A percentile compares a stretch with the other conserved stretches of the same genome.
phyloP scores from a whole-genome alignment of 2,329 filamentous ascomycete species.

The Pleoardoris graminearum region DNA sequence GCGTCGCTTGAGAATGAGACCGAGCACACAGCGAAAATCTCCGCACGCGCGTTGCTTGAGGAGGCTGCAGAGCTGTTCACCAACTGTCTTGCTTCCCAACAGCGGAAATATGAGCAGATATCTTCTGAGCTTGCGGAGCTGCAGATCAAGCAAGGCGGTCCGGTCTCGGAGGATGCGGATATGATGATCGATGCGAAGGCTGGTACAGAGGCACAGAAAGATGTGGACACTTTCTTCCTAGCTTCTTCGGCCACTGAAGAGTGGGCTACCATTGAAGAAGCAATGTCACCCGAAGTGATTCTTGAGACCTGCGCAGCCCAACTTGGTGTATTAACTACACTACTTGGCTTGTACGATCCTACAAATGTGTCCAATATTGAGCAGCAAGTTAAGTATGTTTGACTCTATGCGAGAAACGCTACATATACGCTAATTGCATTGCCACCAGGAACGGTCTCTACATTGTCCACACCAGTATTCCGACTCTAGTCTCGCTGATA shows the following conservation, averaged over 20 bases:
- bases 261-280: conserved; percentile 69
- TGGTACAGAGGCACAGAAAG: conserved; percentile 12
- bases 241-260: conserved; percentile 54
- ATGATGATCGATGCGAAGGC: conserved; percentile 10
- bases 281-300: conserved; percentile 65
- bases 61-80: conserved; percentile 66
- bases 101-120: conserved; percentile 50
- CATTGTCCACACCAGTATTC: conserved; percentile 58
- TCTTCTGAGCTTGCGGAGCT: conserved; percentile 39
- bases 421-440: not conserved
- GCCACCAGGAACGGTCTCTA: conserved; percentile 45
- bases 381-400: conserved; percentile 59
- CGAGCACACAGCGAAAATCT: conserved; percentile 39
- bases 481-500: conserved; percentile 53
- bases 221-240: conserved; percentile 30
- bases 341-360: conserved; percentile 56
- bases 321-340: conserved; percentile 52
- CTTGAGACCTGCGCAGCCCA: conserved; percentile 70
- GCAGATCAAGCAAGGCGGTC: conserved; percentile 25
- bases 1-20: conserved; percentile 58
- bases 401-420: too few relatives aligned
- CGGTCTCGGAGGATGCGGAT: conserved; percentile 25
- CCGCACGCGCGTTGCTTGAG: conserved; percentile 59
- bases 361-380: conserved; percentile 54
- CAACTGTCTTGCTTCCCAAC: conserved; percentile 50